A percentile compares a stretch with the other conserved stretches of the same genome.
Conservation (phyloP, 495 filamentous ascomycete genomes). For the Articulospora tetracladia region DNA sequence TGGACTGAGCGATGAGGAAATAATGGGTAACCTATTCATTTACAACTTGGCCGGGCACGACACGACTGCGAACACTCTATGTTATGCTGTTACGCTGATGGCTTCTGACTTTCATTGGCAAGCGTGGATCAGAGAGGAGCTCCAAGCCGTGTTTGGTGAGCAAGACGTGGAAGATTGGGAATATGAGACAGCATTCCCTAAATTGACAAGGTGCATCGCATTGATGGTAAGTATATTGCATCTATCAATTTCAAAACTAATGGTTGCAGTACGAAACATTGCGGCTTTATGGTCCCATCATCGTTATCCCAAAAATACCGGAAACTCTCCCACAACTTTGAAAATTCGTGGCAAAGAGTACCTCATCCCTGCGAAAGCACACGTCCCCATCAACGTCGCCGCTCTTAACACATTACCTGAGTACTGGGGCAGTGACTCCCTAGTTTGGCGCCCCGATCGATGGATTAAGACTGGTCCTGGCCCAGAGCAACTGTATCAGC, state of each 20-base stretch:
- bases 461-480: constrained; percentile 22
- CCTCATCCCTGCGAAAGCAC: constrained; percentile 28
- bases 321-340: constrained; percentile 23
- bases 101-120: constrained; percentile 45
- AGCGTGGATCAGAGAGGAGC: constrained; percentile 42
- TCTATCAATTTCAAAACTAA: not conserved
- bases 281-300: constrained; percentile 44
- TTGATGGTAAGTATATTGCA: constrained; percentile 33
- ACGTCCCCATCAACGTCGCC: constrained; percentile 27
- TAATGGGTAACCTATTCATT: constrained; percentile 51
- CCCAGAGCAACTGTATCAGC: constrained; percentile 28
- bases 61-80: constrained; percentile 48
- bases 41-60: constrained; percentile 54
- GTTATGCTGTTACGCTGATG: constrained; percentile 43
- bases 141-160: constrained; percentile 23
- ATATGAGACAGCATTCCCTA: constrained; percentile 38
- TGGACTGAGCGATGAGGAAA: constrained; percentile 26
- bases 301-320: constrained; percentile 38
- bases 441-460: constrained; percentile 32
- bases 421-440: constrained; percentile 30
- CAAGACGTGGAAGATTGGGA: constrained; percentile 10
- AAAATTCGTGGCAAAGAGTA: constrained; percentile 20
- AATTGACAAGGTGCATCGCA: constrained; percentile 39
- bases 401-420: constrained; percentile 24
- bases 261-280: constrained; percentile 41